Evolutionary conservation across 2,329 filamentous ascomycete species (phyloP).

Genomic region (Colletotrichum caudatum): DNA sequence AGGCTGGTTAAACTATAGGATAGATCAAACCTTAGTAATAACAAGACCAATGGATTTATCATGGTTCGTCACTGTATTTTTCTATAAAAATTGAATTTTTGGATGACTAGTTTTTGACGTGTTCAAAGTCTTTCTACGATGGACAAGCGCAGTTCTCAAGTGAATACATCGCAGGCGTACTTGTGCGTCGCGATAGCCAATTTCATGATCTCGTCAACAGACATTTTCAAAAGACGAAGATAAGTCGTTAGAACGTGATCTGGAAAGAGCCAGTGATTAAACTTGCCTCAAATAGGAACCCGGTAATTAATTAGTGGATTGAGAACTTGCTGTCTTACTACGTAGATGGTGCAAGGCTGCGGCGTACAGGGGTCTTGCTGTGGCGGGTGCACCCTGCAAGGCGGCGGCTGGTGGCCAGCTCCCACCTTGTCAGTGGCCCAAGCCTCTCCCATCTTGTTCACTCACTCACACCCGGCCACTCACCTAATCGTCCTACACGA

Average conservation of each 20-base stretch:
- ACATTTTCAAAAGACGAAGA: neutral
- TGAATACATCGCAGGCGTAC: neutral
- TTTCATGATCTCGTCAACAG: neutral
- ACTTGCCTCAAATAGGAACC: conserved; percentile 24
- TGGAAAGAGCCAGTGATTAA: neutral
- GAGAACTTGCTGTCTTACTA: conserved; percentile 17
- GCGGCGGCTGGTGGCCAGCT: conserved; percentile 39
- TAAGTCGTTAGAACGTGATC: neutral
- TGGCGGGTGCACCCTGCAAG: conserved; percentile 39
- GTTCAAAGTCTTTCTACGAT: neutral
- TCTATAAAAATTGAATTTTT: too few relatives aligned
- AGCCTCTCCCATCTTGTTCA: conserved; percentile 37
- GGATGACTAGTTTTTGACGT: neutral
- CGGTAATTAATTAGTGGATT: conserved; percentile 15
- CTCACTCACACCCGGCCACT: conserved; percentile 32
- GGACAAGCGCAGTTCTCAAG: neutral
- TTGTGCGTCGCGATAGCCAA: too few relatives aligned
- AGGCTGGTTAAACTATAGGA: neutral
- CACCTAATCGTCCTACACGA: conserved; percentile 31
- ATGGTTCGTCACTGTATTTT: neutral
- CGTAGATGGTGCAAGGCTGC: conserved; percentile 35
- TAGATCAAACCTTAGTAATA: conserved; percentile 1
- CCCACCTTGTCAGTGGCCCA: conserved; percentile 41
- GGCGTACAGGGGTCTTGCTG: conserved; percentile 32
- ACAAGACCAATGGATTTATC: neutral